Base-by-base conservation (phyloP, 202 grass and related monocot genomes). In the Schoenoplectus triqueter region DNA sequence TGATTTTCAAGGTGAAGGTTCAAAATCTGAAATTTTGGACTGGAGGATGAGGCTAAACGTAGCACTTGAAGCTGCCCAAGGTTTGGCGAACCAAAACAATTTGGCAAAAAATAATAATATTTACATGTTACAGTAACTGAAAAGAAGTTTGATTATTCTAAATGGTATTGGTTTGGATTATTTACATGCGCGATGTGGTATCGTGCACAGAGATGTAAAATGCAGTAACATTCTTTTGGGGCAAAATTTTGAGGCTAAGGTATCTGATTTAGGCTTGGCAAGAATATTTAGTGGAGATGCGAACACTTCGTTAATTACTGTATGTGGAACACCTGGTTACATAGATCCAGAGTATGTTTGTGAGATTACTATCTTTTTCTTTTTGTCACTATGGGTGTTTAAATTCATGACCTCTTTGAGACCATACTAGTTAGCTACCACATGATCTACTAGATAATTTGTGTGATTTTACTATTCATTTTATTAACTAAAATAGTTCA, bases 181-280 rank as follows among this genome's bases (percentile, higher is more conserved):
- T 87, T 56, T 90, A 66, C 88, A 90, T 44, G 77, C 19, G 0
- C 81, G 84, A 67, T 92, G 91, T 6, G 78, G 82, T 42, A 88
- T 90, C 55, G 61, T 88, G 55, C 91, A 90, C 42, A 89, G 84
- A 82, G 86, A 90, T 82, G 80, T 92, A 60, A 92, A 92, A 85
- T 59, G 80, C 1, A 71, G 52, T 17, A 92, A 90, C 54, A 90
- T 92, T 75, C 91, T 90, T 13, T 42, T 92, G 55, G 73, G 61
- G 2, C 59, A 78, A 49, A 74, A 88, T n/a, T 20, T 92, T 51
- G 19, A 78, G 15, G 86, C 88, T 5, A 92, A 92, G 81, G 84
- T 92, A 14, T 73, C 88, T 2, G 86, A 92, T 75, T 90, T 92
- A 63, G 91, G 88, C 50, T 40, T 92, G 41, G 73, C 85, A 11